Evolutionary conservation across 306 rosid species (phyloP).

Genomic region (Styphnolobium japonicum): DNA sequence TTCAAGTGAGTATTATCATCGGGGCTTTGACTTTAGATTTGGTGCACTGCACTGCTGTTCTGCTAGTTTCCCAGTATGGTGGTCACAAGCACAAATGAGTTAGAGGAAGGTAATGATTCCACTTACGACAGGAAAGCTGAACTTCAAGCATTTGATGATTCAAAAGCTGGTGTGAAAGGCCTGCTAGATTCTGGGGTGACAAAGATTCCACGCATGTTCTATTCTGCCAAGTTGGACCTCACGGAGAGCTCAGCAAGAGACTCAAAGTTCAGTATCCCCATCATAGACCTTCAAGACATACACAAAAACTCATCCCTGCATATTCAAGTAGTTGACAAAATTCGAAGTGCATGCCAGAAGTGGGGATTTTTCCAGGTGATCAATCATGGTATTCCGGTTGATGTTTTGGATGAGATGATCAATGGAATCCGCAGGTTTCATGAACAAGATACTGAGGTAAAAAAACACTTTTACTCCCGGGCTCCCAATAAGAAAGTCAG

Average conservation of each 20-base stretch:
- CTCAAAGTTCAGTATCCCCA: neutral
- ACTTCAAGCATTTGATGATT: constrained; percentile 31
- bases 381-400: constrained; percentile 37
- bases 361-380: constrained; percentile 50
- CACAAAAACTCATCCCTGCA: neutral
- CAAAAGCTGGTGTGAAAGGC: constrained; percentile 56
- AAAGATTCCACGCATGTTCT: constrained; percentile 36
- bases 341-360: constrained; percentile 1
- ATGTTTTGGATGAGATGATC: constrained; percentile 37
- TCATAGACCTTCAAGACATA: constrained; percentile 39
- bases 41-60: neutral
- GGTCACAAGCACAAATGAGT: too few species aligned
- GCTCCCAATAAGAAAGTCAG: constrained; percentile 13
- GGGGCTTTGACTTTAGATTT: neutral
- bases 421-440: constrained; percentile 37
- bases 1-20: too few species aligned
- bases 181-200: constrained; percentile 54
- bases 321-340: neutral
- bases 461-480: constrained; percentile 19
- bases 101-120: neutral
- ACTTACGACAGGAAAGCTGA: constrained; percentile 28
- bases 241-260: neutral
- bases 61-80: neutral
- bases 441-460: constrained; percentile 35
- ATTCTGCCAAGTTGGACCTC: neutral